These are phyloP conservation scores for Mikania micrantha DNA, from an alignment of 129 eudicot species.

Conservation along the genomic window DNA sequence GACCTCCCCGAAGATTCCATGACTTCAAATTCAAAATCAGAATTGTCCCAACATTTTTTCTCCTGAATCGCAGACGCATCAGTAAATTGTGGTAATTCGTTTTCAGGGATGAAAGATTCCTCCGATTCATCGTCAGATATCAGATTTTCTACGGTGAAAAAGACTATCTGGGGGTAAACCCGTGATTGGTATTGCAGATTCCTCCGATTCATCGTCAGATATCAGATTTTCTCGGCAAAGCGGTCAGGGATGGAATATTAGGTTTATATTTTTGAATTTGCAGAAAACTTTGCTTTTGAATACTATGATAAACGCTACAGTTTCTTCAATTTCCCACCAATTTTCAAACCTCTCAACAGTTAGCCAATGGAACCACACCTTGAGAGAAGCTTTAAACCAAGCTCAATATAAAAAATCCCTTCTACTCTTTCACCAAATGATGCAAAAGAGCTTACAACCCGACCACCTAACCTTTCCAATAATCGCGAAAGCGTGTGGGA, in stretches of 20 bases:
- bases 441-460: constrained; percentile 37
- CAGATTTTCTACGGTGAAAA: too few relatives aligned
- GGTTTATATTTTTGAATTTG: constrained; percentile 15
- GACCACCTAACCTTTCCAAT: constrained; percentile 60
- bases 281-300: constrained; percentile 15
- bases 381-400: constrained; percentile 48
- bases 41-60: too few relatives aligned
- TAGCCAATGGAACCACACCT: constrained; percentile 44
- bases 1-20: too few relatives aligned
- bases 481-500: constrained; percentile 69
- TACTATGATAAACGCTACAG: constrained; percentile 32
- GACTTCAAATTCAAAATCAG: too few relatives aligned
- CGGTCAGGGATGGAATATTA: constrained; percentile 2
- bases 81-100: too few relatives aligned
- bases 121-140: too few relatives aligned
- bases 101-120: too few relatives aligned
- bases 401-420: constrained; percentile 45
- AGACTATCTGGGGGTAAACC: too few relatives aligned
- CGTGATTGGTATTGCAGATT: too few relatives aligned
- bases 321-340: constrained; percentile 24
- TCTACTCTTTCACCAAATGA: constrained; percentile 49
- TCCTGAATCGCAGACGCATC: too few relatives aligned
- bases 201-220: too few relatives aligned
- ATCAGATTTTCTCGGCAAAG: too few relatives aligned
- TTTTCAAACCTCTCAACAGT: constrained; percentile 25